Conservation (phyloP, 1,284 basidiomycete genomes). For the Papiliotrema flavescens region DNA sequence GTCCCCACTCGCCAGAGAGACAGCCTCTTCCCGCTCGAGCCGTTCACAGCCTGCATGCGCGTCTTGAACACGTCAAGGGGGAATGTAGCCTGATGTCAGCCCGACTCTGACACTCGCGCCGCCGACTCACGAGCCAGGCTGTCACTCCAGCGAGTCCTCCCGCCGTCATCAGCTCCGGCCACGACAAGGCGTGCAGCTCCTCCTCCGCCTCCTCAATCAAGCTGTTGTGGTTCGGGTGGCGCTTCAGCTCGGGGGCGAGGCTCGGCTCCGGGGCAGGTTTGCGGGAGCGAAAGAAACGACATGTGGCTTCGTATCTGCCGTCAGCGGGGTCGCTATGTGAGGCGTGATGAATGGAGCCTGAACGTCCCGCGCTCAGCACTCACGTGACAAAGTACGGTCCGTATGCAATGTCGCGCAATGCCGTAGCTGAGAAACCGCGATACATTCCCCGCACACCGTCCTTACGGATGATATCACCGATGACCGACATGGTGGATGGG, state of each 20-base stretch:
- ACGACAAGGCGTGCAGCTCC: constrained; percentile 53
- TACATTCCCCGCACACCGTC: constrained; percentile 65
- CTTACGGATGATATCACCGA: constrained; percentile 56
- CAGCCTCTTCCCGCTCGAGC: not conserved
- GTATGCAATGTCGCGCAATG: constrained; percentile 70
- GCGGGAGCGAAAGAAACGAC: constrained; percentile 56
- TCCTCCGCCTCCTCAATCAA: constrained; percentile 54
- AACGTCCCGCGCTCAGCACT: constrained; percentile 20
- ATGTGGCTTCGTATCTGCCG: constrained; percentile 65
- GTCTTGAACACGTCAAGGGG: constrained; percentile 84
- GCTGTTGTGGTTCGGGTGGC: constrained; percentile 44
- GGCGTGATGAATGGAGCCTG: no score
- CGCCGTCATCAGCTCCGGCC: constrained; percentile 64
- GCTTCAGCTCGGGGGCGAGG: not conserved
- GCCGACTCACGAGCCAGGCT: constrained; percentile 46
- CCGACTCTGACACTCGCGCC: not conserved
- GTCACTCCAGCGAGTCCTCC: constrained; percentile 69
- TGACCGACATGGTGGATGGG: constrained; percentile 55
- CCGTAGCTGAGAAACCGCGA: constrained; percentile 67
- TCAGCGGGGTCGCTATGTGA: not conserved
- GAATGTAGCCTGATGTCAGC: constrained; percentile 58
- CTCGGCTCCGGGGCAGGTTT: constrained; percentile 20
- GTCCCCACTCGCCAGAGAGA: constrained; percentile 28
- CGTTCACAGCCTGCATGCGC: constrained; percentile 60
- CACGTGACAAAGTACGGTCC: constrained; percentile 78